phyloP scores from a whole-genome alignment of 805 yeast genomes.

The Myxozyma lipomycoides region DNA sequence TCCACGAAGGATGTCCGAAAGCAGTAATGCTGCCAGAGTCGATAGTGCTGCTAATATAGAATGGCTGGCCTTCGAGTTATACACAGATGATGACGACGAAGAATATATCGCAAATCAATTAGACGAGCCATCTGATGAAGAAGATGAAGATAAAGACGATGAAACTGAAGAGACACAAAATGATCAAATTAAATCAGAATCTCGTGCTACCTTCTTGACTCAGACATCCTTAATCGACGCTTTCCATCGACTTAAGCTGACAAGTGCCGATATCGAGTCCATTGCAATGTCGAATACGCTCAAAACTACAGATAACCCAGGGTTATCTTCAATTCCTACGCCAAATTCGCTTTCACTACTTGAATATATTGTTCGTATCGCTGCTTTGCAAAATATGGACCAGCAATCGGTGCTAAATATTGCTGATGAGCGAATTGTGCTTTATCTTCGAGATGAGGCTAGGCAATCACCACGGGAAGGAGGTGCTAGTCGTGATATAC shows the following conservation, averaged over 20 bases:
- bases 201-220: neutral
- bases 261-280: conserved; percentile 14
- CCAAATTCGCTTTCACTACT: conserved; percentile 45
- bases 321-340: neutral
- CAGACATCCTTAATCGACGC: conserved; percentile 13
- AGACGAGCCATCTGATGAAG: conserved; percentile 12
- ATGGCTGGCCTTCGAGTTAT: conserved; percentile 32
- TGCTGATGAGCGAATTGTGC: conserved; percentile 61
- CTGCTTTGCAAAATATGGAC: conserved; percentile 59
- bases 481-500: conserved; percentile 10
- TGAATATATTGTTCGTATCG: conserved; percentile 59
- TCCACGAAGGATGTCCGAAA: neutral
- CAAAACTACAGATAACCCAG: neutral
- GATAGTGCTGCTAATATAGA: conserved; percentile 26
- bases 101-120: no score
- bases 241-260: conserved; percentile 14
- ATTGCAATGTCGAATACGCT: neutral
- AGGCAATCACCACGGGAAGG: conserved; percentile 16
- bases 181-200: neutral
- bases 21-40: conserved; percentile 5
- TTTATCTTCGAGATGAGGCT: conserved; percentile 59
- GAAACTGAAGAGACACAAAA: conserved; percentile 29
- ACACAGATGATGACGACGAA: conserved; percentile 28
- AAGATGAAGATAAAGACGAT: conserved; percentile 29
- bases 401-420: conserved; percentile 50